These are phyloP conservation scores for Backusella westeae DNA, from an alignment of 192 early-diverging fungal species.

Conservation along the genomic window DNA sequence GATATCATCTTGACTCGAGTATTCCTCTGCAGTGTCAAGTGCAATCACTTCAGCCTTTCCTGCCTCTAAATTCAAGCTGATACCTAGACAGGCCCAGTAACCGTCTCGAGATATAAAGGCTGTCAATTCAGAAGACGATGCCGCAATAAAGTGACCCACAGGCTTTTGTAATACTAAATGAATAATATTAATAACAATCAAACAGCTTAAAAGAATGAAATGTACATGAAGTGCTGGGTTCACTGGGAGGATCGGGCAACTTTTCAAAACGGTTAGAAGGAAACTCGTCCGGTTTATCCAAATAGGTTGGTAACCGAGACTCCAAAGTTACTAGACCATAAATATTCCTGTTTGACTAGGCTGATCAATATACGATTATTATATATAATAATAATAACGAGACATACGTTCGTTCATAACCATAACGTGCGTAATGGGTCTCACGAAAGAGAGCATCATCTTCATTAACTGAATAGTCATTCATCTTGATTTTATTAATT, in stretches of 20 bases:
- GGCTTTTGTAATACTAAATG: slow-evolving; percentile 1
- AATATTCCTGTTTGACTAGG: slow-evolving; percentile 27
- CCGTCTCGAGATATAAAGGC: slow-evolving; percentile 32
- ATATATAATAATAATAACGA: not conserved
- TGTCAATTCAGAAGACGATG: slow-evolving; percentile 34
- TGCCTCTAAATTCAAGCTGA: slow-evolving; percentile 28
- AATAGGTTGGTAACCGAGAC: slow-evolving; percentile 29
- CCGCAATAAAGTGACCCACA: slow-evolving; percentile 28
- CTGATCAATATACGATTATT: not conserved
- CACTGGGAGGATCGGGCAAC: slow-evolving; percentile 17
- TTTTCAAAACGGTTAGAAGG: slow-evolving; percentile 29
- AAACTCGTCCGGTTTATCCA: slow-evolving; percentile 30
- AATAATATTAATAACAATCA: not conserved
- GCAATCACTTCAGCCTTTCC: slow-evolving; percentile 40
- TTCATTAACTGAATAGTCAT: not conserved
- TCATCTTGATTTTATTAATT: not conserved
- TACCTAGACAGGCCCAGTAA: slow-evolving; percentile 34
- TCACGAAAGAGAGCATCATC: slow-evolving; percentile 32
- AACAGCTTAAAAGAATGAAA: not conserved
- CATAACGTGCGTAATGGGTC: slow-evolving; percentile 35
- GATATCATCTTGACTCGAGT: slow-evolving; percentile 6
- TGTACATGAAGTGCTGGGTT: not conserved
- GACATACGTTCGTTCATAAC: slow-evolving; percentile 34
- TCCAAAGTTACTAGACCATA: slow-evolving; percentile 27
- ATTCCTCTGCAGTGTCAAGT: slow-evolving; percentile 28